phyloP scores from a whole-genome alignment of 2,329 filamentous ascomycete species.

The Penicillium sp. region DNA sequence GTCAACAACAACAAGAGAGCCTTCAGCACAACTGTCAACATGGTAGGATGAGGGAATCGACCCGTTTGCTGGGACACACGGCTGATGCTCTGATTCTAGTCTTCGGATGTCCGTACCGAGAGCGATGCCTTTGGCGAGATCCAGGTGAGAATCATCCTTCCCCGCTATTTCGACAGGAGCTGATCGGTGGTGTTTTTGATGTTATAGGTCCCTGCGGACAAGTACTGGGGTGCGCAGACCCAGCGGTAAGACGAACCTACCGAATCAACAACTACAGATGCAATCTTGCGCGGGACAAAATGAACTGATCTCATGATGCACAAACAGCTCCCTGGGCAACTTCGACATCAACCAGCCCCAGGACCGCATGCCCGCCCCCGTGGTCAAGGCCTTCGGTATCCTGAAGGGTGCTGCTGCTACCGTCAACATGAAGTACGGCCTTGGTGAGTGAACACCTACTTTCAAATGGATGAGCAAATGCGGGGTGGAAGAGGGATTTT shows the following conservation, averaged over 20 bases:
- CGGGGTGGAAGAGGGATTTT: not conserved
- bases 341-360: slow-evolving; percentile 99
- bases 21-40: slow-evolving; percentile 43
- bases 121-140: slow-evolving; percentile 98
- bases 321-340: slow-evolving; percentile 77
- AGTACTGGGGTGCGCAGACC: slow-evolving; percentile 98
- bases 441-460: slow-evolving; percentile 56
- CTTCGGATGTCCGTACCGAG: slow-evolving; percentile 72
- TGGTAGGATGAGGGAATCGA: slow-evolving; percentile 39
- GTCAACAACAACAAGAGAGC: slow-evolving; percentile 40
- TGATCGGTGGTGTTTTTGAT: slow-evolving; percentile 14
- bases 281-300: not conserved
- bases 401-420: slow-evolving; percentile 95
- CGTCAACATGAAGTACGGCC: slow-evolving; percentile 93
- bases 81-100: slow-evolving; percentile 31
- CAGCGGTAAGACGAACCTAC: slow-evolving; percentile 63
- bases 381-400: slow-evolving; percentile 93
- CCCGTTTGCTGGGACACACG: no score
- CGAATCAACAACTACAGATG: not conserved
- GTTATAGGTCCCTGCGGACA: slow-evolving; percentile 73
- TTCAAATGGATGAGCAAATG: not conserved
- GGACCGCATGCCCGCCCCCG: slow-evolving; percentile 94
- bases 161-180: slow-evolving; percentile 4
- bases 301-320: slow-evolving; percentile 25
- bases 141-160: slow-evolving; percentile 53